Conservation (phyloP, 2,329 filamentous ascomycete species). For the Penicillium corylophilum region DNA sequence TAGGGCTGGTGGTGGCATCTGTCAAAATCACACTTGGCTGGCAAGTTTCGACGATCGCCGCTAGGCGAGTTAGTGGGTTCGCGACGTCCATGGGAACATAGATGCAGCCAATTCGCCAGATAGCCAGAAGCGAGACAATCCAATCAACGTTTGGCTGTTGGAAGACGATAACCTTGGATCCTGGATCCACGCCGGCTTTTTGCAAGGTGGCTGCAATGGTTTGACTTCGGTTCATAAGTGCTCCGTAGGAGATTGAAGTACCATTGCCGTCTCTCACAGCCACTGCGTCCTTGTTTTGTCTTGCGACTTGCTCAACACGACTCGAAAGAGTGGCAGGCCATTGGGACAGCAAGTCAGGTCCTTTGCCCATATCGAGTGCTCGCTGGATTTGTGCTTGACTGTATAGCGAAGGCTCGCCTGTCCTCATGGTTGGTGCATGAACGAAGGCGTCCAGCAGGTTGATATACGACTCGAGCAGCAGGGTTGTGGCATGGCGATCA, state of each 20-base stretch:
- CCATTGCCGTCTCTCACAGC: constrained; percentile 4
- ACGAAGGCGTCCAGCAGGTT: not conserved
- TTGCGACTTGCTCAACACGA: too few species aligned
- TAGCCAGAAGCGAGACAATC: constrained; percentile 9
- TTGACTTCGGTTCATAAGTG: constrained; percentile 1
- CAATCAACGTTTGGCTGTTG: constrained; percentile 7
- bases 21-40: too few species aligned
- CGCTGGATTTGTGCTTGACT: not conserved
- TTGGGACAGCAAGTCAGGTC: too few species aligned
- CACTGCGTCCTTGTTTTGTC: too few species aligned
- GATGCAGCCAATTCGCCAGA: constrained; percentile 6
- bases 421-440: not conserved
- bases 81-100: constrained; percentile 13
- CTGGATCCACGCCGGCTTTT: not conserved
- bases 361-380: too few species aligned
- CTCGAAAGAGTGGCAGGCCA: too few species aligned
- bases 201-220: constrained; percentile 7
- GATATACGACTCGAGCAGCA: not conserved
- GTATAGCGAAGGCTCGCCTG: not conserved
- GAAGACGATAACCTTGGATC: constrained; percentile 3
- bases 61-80: too few species aligned
- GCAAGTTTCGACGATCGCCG: too few species aligned
- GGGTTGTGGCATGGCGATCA: not conserved
- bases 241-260: constrained; percentile 4
- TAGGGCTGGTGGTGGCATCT: too few species aligned